Conservation (phyloP, 2,329 filamentous ascomycete genomes). For the Fusarium irregulare region DNA sequence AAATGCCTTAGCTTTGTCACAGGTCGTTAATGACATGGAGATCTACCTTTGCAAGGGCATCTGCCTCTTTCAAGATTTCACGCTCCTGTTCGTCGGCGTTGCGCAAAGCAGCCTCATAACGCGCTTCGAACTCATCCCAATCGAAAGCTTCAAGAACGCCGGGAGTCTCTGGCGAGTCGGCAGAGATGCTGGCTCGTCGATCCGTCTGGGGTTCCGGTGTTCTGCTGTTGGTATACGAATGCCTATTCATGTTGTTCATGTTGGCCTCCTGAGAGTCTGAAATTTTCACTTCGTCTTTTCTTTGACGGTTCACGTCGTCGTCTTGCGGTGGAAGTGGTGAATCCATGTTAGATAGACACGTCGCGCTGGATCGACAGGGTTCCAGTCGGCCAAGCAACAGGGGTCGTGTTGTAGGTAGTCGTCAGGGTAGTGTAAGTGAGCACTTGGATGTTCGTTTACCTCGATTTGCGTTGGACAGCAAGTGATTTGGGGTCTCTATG, state of each 20-base stretch:
- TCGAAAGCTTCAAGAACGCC: constrained; percentile 70
- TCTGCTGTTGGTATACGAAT: constrained; percentile 40
- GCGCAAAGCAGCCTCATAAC: constrained; percentile 74
- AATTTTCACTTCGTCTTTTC: constrained; percentile 24
- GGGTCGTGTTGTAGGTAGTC: constrained; percentile 8
- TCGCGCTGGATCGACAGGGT: constrained; percentile 24
- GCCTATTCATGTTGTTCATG: constrained; percentile 40
- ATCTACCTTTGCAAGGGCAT: constrained; percentile 71
- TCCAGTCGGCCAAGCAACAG: constrained; percentile 41
- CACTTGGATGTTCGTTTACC: neutral
- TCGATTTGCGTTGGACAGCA: neutral
- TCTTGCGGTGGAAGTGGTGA: constrained; percentile 31
- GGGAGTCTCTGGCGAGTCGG: constrained; percentile 60
- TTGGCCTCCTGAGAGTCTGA: constrained; percentile 28
- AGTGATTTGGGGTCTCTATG: neutral
- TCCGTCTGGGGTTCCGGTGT: constrained; percentile 56
- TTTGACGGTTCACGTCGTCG: constrained; percentile 32
- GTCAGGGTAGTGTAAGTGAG: neutral
- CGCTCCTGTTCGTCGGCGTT: constrained; percentile 73
- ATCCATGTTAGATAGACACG: constrained; percentile 33
- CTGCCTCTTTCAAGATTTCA: constrained; percentile 74
- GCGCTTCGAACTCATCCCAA: constrained; percentile 80
- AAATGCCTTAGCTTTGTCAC: neutral
- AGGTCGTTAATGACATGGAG: neutral
- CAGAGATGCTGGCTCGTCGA: constrained; percentile 48